Base-by-base conservation (phyloP, 495 filamentous ascomycete genomes). In the Aspergillus affinis region DNA sequence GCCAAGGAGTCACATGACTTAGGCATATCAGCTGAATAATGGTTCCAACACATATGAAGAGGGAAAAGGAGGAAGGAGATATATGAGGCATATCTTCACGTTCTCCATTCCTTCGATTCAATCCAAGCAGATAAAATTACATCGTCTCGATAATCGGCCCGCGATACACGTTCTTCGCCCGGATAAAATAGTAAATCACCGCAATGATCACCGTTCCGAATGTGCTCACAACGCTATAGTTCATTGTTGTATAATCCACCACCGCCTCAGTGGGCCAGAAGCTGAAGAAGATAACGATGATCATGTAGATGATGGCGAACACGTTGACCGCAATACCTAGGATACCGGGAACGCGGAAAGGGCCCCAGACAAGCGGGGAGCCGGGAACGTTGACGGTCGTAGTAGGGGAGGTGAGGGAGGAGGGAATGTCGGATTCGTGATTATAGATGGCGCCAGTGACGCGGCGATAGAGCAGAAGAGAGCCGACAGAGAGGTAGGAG, bases 381-480 rank as follows among this genome's bases (percentile, higher is more conserved):
- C 70, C 67, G 15, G 63, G 64, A 1, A 64, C 68, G 52, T 73
- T 75, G 47, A 68, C 60, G 4, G 60, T 65, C 15, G 48, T 50
- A 20, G 57, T 57, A 5, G 36, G 36, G 10, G 36, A 41, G 12
- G 6, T 12, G 10, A 15, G 15, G 36, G 36, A 41, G 10, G 36
- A 41, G 36, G 36, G 36, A 3, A 68, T 60, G 21, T 64, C 55
- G 32, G 63, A 53, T 10, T 69, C 61, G 21, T 59, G 36, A 12
- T 55, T 29, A 20, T 58, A 51, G 56, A 84, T 79, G 29, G 30
- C 57, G 27, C 71, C 75, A 1, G 68, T 75, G 50, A 58, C 71
- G 27, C 79, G 78, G 0, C 79, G 77, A 54, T 76, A 80, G n/a
- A 85, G 74, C 3, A 86, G 71, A 5, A 84, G 72, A 44, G 61